Evolutionary conservation across 352 stramenopile genomes (phyloP).

Genomic region (Phytophthora vignae): DNA sequence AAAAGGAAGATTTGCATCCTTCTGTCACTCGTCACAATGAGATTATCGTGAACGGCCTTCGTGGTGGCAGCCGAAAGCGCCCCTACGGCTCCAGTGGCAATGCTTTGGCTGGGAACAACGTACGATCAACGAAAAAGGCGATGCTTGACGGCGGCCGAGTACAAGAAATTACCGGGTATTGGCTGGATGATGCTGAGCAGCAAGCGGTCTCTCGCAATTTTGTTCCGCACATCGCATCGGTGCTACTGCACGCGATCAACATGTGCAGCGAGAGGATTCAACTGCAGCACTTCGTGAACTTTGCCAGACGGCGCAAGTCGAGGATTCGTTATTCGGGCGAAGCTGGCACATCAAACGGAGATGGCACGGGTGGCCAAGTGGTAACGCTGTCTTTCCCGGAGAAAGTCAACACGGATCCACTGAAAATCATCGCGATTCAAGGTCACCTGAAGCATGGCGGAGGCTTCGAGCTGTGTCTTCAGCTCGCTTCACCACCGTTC

Average conservation of each 20-base stretch:
- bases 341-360: conserved; percentile 56
- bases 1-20: conserved; percentile 74
- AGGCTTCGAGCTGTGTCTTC: conserved; percentile 82
- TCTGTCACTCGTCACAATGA: conserved; percentile 64
- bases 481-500: conserved; percentile 69
- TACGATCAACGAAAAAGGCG: conserved; percentile 44
- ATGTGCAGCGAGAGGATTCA: conserved; percentile 89
- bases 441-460: conserved; percentile 80
- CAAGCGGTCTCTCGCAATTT: conserved; percentile 36
- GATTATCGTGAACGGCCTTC: conserved; percentile 35
- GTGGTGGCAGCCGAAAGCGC: conserved; percentile 49
- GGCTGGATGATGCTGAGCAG: conserved; percentile 38
- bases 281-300: conserved; percentile 89
- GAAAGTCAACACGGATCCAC: conserved; percentile 83
- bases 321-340: conserved; percentile 87
- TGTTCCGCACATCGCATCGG: conserved; percentile 75
- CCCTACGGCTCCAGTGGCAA: conserved; percentile 29
- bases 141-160: conserved; percentile 34
- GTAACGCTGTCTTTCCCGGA: conserved; percentile 89
- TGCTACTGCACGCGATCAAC: conserved; percentile 86
- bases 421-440: conserved; percentile 83
- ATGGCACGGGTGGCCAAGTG: conserved; percentile 82
- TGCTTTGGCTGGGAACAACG: conserved; percentile 25
- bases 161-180: conserved; percentile 40
- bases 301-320: conserved; percentile 82